Base-by-base conservation (phyloP, 352 stramenopile genomes). In the Phytophthora citricola region DNA sequence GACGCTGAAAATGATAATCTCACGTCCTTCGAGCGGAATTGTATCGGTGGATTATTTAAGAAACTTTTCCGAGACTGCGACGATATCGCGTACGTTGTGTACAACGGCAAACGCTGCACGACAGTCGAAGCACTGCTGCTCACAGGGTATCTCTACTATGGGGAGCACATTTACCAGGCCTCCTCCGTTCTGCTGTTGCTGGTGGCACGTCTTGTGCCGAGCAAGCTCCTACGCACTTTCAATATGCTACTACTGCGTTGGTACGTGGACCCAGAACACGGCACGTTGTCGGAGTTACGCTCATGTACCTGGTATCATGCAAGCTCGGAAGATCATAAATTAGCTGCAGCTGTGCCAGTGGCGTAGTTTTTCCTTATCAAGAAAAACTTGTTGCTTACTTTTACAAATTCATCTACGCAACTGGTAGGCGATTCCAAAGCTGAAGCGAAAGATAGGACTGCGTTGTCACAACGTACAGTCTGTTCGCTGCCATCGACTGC, bases 241-340 rank as follows among this genome's bases (percentile, higher is more conserved):
- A 74, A 74, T 45, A 43, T 74, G 26, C 26, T 74, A 10, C 29
- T 74, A 5, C 12, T 74, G 2, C 49, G 66, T 10, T 75, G 66
- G 66, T 34, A 58, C 17, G 10, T 71, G 20, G 49, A 70, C 20
- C 34, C 39, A 11, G 40, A 66, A 24, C 31, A 32, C 20, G 54
- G 60, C 14, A 63, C 43, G 1, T 38, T 71, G 14, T 57, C 47
- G 3, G 41, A 55, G 6, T 40, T 36, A 11, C 22, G 27, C 1
- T 61, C 64, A 8, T 67, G 57, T 39, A 63, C 45, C 5, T 72
- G 64, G 64, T 49, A 53, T n/a, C n/a, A n/a, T 27, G 63, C 56
- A 10, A 66, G 59, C 15, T 31, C 9, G 5, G 63, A 71, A 10
- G 57, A 48, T 20, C 45, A 58, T 31, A 47, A 41, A n/a, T 22